phyloP scores from a whole-genome alignment of 2,329 filamentous ascomycete genomes.

The Lecanicillium sp. region DNA sequence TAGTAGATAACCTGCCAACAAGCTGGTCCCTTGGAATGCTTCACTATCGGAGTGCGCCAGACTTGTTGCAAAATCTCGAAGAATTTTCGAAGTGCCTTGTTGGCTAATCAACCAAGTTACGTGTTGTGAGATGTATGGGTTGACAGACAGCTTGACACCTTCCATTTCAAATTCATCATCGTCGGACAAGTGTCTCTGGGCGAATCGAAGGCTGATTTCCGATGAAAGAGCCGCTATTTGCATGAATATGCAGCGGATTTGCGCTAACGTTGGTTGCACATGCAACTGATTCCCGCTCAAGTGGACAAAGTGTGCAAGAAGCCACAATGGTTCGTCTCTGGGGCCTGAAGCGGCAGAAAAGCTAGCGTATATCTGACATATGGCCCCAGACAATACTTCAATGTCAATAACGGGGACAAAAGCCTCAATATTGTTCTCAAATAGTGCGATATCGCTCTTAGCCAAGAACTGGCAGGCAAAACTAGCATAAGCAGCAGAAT shows the following conservation, averaged over 20 bases:
- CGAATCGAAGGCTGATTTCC: constrained; percentile 40
- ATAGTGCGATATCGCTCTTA: constrained; percentile 24
- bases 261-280: constrained; percentile 27
- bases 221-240: constrained; percentile 43
- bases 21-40: constrained; percentile 40
- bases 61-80: constrained; percentile 24
- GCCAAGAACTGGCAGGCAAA: constrained; percentile 32
- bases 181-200: constrained; percentile 1
- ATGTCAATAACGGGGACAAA: constrained; percentile 31
- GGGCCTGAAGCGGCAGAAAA: constrained; percentile 16
- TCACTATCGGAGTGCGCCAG: constrained; percentile 20
- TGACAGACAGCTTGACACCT: constrained; percentile 30
- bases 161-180: constrained; percentile 15
- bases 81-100: constrained; percentile 53
- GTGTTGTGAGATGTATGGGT: constrained; percentile 54
- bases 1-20: constrained; percentile 78
- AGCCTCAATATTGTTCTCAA: constrained; percentile 29
- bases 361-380: constrained; percentile 27
- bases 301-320: constrained; percentile 59
- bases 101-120: constrained; percentile 66
- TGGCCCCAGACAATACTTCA: constrained; percentile 30
- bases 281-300: constrained; percentile 34
- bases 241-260: constrained; percentile 43
- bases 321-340: constrained; percentile 46
- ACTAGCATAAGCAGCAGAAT: constrained; percentile 20